Evolutionary conservation across 495 filamentous ascomycete species (phyloP), one percentile per base, ranked within the genome.

Genomic region (Achaetomiella virescens): DNA sequence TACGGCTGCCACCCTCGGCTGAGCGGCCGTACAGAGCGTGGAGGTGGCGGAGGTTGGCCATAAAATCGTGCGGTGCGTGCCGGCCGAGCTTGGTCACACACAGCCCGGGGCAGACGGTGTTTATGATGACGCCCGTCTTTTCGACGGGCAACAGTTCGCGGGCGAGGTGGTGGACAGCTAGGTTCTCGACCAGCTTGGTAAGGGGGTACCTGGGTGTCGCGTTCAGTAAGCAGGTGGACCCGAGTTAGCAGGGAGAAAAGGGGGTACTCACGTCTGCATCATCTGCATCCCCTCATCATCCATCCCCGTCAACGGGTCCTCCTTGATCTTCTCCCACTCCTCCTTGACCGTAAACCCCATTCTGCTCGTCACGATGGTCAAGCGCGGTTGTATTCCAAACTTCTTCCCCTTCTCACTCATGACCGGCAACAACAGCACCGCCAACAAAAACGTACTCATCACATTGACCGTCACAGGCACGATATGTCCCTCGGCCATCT

Each of bases 361-460:
- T 21, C 18, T 37, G 10, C 51, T 49, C 22, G 33, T 15, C n/a
- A 49, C n/a, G 0, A 24, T 35, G 25, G 10, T 27, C 14, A 51
- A 7, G 12, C 41, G 20, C 4, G 12, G 15, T 33, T 24, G 5
- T 22, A 46, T 20, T 6, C 27, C 50, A 37, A 52, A 48, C 41
- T 58, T 55, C 31, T 52, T 6, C 12, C 55, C 66, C 48, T 57
- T 60, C 33, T 48, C 54, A 25, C 52, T 48, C 48, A 70, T 46
- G 31, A 55, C 64, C 7, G 66, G 68, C 8, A 79, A 58, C 35
- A 79, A 22, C 17, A 72, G 53, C 9, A 73, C 51, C 0, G 71
- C 72, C 42, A 81, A 67, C 27, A 81, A 58, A 41, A 81, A 72
- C 3, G 77, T 80, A 3, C 73, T 71, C 21, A 78, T 60, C 3